phyloP scores from a whole-genome alignment of 2,329 filamentous ascomycete species.

The Drechslera avenae region DNA sequence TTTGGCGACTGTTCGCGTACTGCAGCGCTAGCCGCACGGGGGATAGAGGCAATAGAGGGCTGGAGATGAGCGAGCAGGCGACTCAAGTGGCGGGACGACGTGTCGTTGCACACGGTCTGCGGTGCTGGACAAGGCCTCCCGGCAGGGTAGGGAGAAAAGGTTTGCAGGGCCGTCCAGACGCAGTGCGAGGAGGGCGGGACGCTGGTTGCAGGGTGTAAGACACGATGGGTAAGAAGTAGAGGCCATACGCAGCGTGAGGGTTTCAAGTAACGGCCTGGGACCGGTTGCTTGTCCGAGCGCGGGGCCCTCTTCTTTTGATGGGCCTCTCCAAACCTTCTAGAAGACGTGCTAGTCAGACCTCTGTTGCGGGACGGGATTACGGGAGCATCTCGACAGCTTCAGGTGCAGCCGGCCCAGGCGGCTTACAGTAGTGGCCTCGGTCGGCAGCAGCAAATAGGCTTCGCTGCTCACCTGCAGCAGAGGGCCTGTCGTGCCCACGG shows the following conservation, averaged over 20 bases:
- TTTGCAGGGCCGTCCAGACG: slow-evolving; percentile 10
- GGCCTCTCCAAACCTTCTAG: slow-evolving; percentile 45
- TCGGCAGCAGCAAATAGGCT: not conserved
- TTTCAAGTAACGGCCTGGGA: slow-evolving; percentile 29
- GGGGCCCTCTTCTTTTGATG: slow-evolving; percentile 22
- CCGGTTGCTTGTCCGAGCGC: slow-evolving; percentile 26
- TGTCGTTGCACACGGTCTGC: not conserved
- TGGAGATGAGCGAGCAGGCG: slow-evolving; percentile 14
- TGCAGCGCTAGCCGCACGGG: slow-evolving; percentile 18
- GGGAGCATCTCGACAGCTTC: slow-evolving; percentile 28
- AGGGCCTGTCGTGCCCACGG: not conserved
- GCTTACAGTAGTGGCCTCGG: not conserved
- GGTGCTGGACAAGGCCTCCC: slow-evolving; percentile 10
- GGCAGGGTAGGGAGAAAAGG: slow-evolving; percentile 19
- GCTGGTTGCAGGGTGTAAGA: slow-evolving; percentile 18
- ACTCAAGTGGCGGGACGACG: slow-evolving; percentile 17
- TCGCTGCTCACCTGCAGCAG: no score
- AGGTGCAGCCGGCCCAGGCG: no score
- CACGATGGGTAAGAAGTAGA: slow-evolving; percentile 13
- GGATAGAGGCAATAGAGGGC: slow-evolving; percentile 15
- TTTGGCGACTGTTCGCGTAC: slow-evolving; percentile 31
- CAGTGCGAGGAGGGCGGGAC: slow-evolving; percentile 1
- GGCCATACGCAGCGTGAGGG: slow-evolving; percentile 21
- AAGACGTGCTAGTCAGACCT: slow-evolving; percentile 41
- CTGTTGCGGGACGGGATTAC: slow-evolving; percentile 32